Base-by-base conservation (phyloP, 1,139 yeast species). In the Ogataea hybrid region DNA sequence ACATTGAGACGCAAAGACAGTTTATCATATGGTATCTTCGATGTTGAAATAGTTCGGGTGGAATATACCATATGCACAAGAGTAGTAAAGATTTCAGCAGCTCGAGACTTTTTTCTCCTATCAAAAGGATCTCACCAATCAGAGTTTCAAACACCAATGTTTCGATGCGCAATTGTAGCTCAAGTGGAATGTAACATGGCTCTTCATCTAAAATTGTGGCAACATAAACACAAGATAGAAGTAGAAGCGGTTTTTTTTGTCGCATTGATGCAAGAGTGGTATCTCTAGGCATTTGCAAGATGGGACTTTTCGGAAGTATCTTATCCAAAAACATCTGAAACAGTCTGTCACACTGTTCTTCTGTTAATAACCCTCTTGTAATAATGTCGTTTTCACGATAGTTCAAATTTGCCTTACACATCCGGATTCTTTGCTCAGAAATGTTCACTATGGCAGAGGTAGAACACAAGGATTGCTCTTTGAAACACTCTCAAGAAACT, bases 1-100 rank as follows among this genome's bases (percentile, higher is more conserved):
- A 73, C 63, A 89, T 68, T 3, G 83, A 71, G n/a, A 83, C 79
- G 38, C 89, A 77, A 22, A 86, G 65, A 8, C 78, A 70, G 43
- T 81, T 78, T 50, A 86, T 70, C 43, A 87, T 65, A 58, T 86
- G 94, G 51, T 82, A 81, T 40, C 95, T 75, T 46, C 94, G 77
- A 54, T 84, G 85, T 51, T 81, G 84, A 50, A 85, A 84, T 52
- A 86, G 68, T 61, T 87, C 96, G 0, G 95, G 88, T 6, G 87
- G 78, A 51, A 84, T 86, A 59, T 87, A 87, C 95, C 96, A 89
- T 27, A 82, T 62, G 29, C 84, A 75, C 41, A 85, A 64, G 3
- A 86, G 56, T 22, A 85, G 56, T 35, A 85, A 63, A 15, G 83
- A 67, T 58, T 84, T 81, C 32, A 87, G 65, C 39, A 87, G 64